Evolutionary conservation across 257 asterid species (phyloP), one percentile per base, ranked within the genome.

Genomic region (Mentha longifolia): DNA sequence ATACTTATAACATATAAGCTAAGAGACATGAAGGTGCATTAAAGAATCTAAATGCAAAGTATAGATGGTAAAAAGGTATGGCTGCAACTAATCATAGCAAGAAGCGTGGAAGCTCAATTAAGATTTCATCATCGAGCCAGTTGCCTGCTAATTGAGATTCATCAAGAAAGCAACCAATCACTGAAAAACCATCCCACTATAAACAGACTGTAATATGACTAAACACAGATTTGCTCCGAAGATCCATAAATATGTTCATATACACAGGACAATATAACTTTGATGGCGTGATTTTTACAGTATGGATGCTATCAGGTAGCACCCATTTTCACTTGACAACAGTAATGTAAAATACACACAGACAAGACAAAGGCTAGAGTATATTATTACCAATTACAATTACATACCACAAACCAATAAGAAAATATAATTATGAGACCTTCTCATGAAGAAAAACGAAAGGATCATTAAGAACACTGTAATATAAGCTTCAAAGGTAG

Each of bases 331-430:
- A 72, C 79, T 17, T 65, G 50, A 73, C 16, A 76, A 52, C 70
- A 77, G 33, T 46, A 64, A 67, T 30, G 64, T 66, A 66, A 67
- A 71, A 80, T 19, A 71, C 65, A 56, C 71, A 68, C 54, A 67
- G 67, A 70, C 39, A 70, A 67, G 75, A 61, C 33, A 71, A 71
- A 59, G 42, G 46, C 78, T 33, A 70, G 33, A 74, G 77, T 73
- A 77, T 74, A 82, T 82, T 77, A 85, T 80, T 76, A 68, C 74
- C 70, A 62, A 78, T 77, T 70, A 73, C 82, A 81, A 76, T 80
- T 76, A 74, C 81, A 86, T 35, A 83, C 73, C 87, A 81, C 82
- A 83, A 80, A 74, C 86, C 87, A 81, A 82, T 73, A 79, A 42
- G 31, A 73, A 82, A 72, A 64, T 22, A 25, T 46, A 42, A 14